phyloP scores from a whole-genome alignment of 2,329 filamentous ascomycete species.

The Colletotrichum australisinense region DNA sequence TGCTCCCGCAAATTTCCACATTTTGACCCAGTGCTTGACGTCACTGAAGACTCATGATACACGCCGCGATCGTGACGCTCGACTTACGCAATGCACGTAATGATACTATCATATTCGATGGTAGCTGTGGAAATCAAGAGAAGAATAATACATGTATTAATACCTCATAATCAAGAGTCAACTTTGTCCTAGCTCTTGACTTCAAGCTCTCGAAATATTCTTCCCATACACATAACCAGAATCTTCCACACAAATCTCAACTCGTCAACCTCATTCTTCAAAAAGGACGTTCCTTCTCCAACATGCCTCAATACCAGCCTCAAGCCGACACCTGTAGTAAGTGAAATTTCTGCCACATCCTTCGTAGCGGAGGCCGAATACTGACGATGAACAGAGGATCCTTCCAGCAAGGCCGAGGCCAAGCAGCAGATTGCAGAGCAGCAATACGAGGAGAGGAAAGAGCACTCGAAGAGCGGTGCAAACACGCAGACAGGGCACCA shows the following conservation, averaged over 20 bases:
- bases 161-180: too few relatives aligned
- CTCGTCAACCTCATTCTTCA: too few relatives aligned
- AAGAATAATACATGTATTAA: background rate
- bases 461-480: conserved; percentile 23
- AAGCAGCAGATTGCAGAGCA: conserved; percentile 16
- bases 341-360: background rate
- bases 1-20: conserved; percentile 1
- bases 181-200: too few relatives aligned
- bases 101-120: background rate
- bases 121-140: too few relatives aligned
- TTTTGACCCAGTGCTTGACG: conserved; percentile 7
- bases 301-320: conserved; percentile 17
- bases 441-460: conserved; percentile 3
- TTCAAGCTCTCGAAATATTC: background rate
- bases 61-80: background rate
- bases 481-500: background rate
- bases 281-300: background rate
- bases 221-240: too few relatives aligned
- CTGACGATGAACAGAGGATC: conserved; percentile 1
- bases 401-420: conserved; percentile 11
- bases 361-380: too few relatives aligned
- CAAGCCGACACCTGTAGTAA: conserved; percentile 18
- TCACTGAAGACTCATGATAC: conserved; percentile 6
- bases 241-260: background rate
- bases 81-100: conserved; percentile 1